phyloP scores from a whole-genome alignment of 1,139 yeast species.

The Yueomyces sp. region DNA sequence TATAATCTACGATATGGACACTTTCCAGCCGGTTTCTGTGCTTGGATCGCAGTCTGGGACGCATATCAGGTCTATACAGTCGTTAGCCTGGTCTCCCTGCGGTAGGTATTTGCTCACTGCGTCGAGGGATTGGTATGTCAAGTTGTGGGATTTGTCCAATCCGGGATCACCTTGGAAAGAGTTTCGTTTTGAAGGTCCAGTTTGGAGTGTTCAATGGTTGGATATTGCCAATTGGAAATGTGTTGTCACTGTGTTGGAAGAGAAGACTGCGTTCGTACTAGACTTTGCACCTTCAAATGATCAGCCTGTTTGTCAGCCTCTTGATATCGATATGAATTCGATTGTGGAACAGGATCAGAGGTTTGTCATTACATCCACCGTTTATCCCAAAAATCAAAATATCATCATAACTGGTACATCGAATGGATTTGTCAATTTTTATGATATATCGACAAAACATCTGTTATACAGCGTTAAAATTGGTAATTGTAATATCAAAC shows the following conservation, averaged over 20 bases:
- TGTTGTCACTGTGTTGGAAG: constrained; percentile 25
- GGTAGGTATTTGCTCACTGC: constrained; percentile 63
- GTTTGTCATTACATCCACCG: constrained; percentile 13
- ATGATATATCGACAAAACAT: constrained; percentile 16
- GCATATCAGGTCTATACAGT: constrained; percentile 66
- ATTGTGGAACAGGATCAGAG: not conserved
- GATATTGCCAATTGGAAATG: constrained; percentile 7
- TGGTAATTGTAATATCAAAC: constrained; percentile 62
- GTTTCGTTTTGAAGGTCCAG: constrained; percentile 45
- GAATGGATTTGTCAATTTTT: constrained; percentile 62
- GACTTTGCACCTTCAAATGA: constrained; percentile 29
- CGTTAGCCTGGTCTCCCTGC: constrained; percentile 64
- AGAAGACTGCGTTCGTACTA: constrained; percentile 34
- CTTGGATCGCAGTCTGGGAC: constrained; percentile 38
- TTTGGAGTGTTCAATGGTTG: constrained; percentile 23
- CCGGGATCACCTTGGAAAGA: constrained; percentile 58
- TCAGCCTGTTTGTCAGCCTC: not conserved
- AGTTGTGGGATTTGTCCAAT: constrained; percentile 63
- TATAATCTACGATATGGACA: constrained; percentile 64
- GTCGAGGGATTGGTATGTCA: constrained; percentile 77
- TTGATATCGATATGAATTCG: not conserved
- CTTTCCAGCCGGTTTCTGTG: constrained; percentile 27
- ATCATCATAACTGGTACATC: constrained; percentile 62
- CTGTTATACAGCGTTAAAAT: constrained; percentile 41
- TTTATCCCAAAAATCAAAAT: constrained; percentile 29